Evolutionary conservation across 2,329 filamentous ascomycete genomes (phyloP).

Genomic region (Epichloe typhina): DNA sequence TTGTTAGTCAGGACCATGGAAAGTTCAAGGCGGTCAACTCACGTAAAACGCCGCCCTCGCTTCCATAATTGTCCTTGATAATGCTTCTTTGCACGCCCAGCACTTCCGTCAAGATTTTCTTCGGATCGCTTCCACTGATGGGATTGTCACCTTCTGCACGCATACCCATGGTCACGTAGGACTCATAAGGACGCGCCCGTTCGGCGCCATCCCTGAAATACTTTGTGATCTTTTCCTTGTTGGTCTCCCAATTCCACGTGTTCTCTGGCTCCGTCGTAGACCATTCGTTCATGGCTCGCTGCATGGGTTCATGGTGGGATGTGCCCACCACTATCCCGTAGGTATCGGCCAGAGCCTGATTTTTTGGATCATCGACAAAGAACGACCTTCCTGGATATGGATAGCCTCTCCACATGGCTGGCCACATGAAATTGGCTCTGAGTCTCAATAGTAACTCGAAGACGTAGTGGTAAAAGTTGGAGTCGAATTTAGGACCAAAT

Average conservation of each 20-base stretch:
- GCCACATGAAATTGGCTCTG: constrained; percentile 53
- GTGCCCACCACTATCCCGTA: constrained; percentile 53
- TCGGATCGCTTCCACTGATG: constrained; percentile 36
- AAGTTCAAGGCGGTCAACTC: constrained; percentile 7
- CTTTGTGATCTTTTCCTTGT: constrained; percentile 37
- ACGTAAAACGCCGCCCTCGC: constrained; percentile 27
- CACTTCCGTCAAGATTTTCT: constrained; percentile 37
- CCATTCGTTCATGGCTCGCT: constrained; percentile 40
- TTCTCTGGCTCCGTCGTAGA: constrained; percentile 27
- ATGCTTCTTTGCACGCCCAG: constrained; percentile 41
- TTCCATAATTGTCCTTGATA: constrained; percentile 36
- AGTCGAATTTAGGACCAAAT: constrained; percentile 34
- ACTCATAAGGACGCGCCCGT: constrained; percentile 42
- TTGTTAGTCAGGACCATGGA: not conserved
- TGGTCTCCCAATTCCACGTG: constrained; percentile 47
- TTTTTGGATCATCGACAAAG: constrained; percentile 46
- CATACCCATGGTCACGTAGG: constrained; percentile 46
- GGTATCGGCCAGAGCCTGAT: constrained; percentile 44
- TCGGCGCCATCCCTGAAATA: constrained; percentile 45
- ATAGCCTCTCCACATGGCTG: constrained; percentile 47
- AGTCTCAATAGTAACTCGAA: constrained; percentile 50
- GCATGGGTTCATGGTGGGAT: constrained; percentile 54
- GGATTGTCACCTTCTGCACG: constrained; percentile 45
- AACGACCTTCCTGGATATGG: constrained; percentile 40
- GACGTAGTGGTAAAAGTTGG: constrained; percentile 45